These are phyloP conservation scores for Thuja plicata DNA, from an alignment of 83 land plant species.

Conservation along the genomic window DNA sequence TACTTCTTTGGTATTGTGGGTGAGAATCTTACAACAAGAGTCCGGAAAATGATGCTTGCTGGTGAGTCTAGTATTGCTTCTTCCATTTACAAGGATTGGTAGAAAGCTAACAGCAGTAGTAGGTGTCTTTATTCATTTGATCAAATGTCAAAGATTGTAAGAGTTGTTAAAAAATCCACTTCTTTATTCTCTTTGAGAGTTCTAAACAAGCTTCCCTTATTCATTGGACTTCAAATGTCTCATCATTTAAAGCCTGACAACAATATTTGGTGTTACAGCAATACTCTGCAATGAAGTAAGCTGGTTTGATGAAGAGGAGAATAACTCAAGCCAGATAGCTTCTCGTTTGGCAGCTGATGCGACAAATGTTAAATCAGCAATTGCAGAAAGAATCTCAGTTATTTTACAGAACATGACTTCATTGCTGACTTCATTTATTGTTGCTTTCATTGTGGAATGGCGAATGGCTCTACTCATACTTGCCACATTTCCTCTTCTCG, in stretches of 20 bases:
- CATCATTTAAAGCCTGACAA: neutral
- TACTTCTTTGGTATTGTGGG: constrained; percentile 95
- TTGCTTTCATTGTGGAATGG: constrained; percentile 83
- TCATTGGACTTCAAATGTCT: neutral
- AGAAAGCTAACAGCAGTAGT: neutral
- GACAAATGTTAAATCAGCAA: constrained; percentile 76
- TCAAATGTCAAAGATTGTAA: neutral
- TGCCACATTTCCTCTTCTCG: constrained; percentile 73
- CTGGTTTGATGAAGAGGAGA: constrained; percentile 85
- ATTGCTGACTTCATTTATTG: constrained; percentile 69
- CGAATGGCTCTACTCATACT: constrained; percentile 77
- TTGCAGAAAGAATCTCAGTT: constrained; percentile 75
- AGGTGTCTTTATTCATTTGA: neutral
- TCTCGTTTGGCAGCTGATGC: constrained; percentile 74
- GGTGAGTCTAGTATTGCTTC: constrained; percentile 27
- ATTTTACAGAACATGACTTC: constrained; percentile 80
- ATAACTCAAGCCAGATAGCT: constrained; percentile 72
- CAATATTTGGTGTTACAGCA: constrained; percentile 40
- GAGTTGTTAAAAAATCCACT: neutral
- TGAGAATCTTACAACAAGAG: constrained; percentile 76
- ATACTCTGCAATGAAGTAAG: constrained; percentile 81
- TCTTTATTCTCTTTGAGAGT: neutral
- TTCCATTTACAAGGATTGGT: neutral
- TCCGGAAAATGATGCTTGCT: constrained; percentile 76
- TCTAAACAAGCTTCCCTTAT: neutral